Conservation (phyloP, 2,329 filamentous ascomycete species). For the Colletotrichum plurivorum region DNA sequence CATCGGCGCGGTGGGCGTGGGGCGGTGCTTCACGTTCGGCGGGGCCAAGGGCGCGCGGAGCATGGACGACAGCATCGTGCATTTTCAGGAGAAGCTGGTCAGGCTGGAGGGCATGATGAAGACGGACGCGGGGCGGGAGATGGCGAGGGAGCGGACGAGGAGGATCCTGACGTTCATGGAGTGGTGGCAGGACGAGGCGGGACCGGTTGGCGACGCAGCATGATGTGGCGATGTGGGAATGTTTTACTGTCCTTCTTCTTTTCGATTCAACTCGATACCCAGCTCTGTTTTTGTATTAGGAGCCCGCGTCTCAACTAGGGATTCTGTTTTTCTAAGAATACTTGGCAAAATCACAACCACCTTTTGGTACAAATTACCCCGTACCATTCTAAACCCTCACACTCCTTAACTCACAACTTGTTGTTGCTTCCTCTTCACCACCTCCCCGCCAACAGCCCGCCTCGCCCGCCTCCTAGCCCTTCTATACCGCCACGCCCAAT, state of each 20-base stretch:
- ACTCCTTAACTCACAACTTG: not conserved
- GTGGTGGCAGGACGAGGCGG: conserved; percentile 71
- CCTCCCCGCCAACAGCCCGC: not conserved
- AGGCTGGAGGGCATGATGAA: conserved; percentile 76
- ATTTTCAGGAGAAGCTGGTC: conserved; percentile 84
- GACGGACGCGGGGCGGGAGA: conserved; percentile 66
- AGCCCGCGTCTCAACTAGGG: conserved; percentile 26
- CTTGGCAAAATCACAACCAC: not conserved
- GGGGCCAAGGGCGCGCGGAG: conserved; percentile 70
- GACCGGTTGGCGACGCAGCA: conserved; percentile 4
- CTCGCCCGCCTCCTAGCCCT: conserved; percentile 10
- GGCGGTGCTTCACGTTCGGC: conserved; percentile 81
- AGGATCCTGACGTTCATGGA: conserved; percentile 66
- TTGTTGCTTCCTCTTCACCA: not conserved
- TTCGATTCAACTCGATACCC: conserved; percentile 41
- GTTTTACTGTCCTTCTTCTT: not conserved
- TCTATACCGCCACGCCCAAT: conserved; percentile 37
- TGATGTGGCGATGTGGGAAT: not conserved
- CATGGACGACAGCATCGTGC: conserved; percentile 76
- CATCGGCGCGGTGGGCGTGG: conserved; percentile 88
- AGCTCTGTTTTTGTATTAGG: not conserved
- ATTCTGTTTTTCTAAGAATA: conserved; percentile 5
- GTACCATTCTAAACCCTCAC: not conserved
- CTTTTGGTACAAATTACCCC: not conserved
- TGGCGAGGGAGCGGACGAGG: conserved; percentile 68